A percentile compares a stretch with the other conserved stretches of the same genome.
These are phyloP conservation scores for Phaffomyces antillensis DNA, from an alignment of 805 yeast genomes.

Conservation along the genomic window DNA sequence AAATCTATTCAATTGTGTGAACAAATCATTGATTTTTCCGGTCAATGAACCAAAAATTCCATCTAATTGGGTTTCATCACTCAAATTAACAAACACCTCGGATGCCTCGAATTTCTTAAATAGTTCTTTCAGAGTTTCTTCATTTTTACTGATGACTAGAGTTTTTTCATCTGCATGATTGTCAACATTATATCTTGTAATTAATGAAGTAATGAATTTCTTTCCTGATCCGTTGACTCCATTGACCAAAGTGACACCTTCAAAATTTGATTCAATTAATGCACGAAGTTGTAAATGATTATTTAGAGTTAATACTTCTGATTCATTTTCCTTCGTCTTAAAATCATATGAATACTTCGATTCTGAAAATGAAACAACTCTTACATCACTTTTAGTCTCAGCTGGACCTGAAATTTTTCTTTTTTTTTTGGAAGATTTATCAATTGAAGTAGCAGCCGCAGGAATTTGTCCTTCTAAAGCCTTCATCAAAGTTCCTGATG, in stretches of 20 bases:
- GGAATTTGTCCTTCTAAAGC: background rate
- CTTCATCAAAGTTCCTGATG: background rate
- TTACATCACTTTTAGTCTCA: background rate
- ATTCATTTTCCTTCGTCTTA: background rate
- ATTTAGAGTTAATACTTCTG: background rate
- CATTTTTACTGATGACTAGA: slow-evolving; percentile 10
- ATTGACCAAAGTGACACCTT: slow-evolving; percentile 38
- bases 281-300: slow-evolving; percentile 8
- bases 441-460: too few species aligned
- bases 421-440: background rate
- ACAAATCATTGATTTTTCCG: slow-evolving; percentile 11
- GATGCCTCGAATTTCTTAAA: background rate
- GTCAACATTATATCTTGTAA: slow-evolving; percentile 16
- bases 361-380: background rate
- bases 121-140: background rate
- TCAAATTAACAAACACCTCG: slow-evolving; percentile 3
- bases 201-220: slow-evolving; percentile 23
- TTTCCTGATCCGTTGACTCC: slow-evolving; percentile 55
- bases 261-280: slow-evolving; percentile 20
- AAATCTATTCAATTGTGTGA: slow-evolving; percentile 22
- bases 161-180: slow-evolving; percentile 16
- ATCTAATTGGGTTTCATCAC: background rate
- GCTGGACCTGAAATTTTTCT: background rate
- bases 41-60: background rate
- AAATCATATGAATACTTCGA: background rate